These are phyloP conservation scores for Fusarium floridanum DNA, from an alignment of 2,329 filamentous ascomycete species.

Conservation along the genomic window DNA sequence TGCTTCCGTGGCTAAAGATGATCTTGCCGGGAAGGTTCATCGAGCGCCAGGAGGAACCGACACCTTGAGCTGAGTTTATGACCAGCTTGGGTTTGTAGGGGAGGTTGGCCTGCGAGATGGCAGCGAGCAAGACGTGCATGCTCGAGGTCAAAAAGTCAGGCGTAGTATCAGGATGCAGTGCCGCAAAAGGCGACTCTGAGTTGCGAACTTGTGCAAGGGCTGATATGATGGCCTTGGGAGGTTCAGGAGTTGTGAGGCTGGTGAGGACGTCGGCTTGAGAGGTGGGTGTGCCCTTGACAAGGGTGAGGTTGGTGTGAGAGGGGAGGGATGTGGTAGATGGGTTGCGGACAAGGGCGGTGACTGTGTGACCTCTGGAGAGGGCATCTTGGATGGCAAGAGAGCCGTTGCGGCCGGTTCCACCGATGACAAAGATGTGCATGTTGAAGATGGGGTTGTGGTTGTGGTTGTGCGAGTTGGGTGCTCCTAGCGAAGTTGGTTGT, in stretches of 20 bases:
- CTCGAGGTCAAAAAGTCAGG: constrained; percentile 23
- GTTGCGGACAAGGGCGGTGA: constrained; percentile 24
- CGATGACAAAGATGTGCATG: constrained; percentile 34
- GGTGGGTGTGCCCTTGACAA: constrained; percentile 19
- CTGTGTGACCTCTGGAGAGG: constrained; percentile 16
- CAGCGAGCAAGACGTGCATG: constrained; percentile 7
- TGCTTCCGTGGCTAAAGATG: constrained; percentile 30
- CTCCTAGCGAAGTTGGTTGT: background rate
- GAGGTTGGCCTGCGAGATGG: background rate
- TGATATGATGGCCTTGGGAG: constrained; percentile 11
- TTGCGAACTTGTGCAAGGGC: constrained; percentile 18
- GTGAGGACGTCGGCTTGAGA: constrained; percentile 15
- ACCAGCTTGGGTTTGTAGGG: constrained; percentile 7
- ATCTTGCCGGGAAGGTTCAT: constrained; percentile 27
- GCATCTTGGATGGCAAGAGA: constrained; percentile 26
- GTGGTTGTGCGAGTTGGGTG: background rate
- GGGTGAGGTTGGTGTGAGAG: constrained; percentile 14
- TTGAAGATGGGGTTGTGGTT: background rate
- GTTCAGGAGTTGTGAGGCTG: background rate
- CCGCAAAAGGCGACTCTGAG: constrained; percentile 20
- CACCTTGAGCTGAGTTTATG: constrained; percentile 22
- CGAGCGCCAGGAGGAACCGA: constrained; percentile 12
- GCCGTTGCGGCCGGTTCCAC: constrained; percentile 34
- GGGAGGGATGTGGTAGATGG: background rate
- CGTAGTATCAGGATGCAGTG: constrained; percentile 18